A percentile compares a stretch with the other conserved stretches of the same genome.
phyloP scores from a whole-genome alignment of 805 yeast genomes.

The Candida manassasensis region DNA sequence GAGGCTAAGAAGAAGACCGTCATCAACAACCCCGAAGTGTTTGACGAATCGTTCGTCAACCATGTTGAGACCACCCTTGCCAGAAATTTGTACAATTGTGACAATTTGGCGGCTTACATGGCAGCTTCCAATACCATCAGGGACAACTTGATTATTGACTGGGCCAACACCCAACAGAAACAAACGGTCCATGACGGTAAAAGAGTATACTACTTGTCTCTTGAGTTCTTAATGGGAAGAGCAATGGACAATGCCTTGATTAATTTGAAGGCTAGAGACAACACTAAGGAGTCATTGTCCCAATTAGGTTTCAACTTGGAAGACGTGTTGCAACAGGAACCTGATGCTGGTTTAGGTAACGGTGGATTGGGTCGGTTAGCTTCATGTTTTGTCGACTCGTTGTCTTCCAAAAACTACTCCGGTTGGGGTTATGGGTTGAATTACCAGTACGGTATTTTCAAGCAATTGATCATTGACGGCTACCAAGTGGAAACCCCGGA shows the following conservation, averaged over 20 bases:
- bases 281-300: conserved; percentile 41
- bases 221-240: conserved; percentile 91
- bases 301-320: conserved; percentile 86
- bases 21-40: conserved; percentile 41
- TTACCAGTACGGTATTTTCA: conserved; percentile 89
- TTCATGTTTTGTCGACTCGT: conserved; percentile 88
- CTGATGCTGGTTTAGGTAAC: conserved; percentile 92
- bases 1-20: conserved; percentile 10
- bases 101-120: conserved; percentile 86
- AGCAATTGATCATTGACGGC: conserved; percentile 85
- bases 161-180: conserved; percentile 91
- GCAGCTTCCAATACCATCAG: conserved; percentile 77
- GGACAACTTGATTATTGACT: conserved; percentile 74
- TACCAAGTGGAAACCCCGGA: conserved; percentile 94
- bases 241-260: conserved; percentile 92
- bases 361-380: conserved; percentile 95
- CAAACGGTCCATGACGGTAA: conserved; percentile 81
- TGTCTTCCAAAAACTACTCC: conserved; percentile 79
- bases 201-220: conserved; percentile 78
- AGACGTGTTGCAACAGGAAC: conserved; percentile 79
- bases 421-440: conserved; percentile 97
- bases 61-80: conserved; percentile 91
- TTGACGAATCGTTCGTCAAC: conserved; percentile 65
- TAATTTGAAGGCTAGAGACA: conserved; percentile 64
- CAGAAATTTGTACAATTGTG: conserved; percentile 89